phyloP scores from a whole-genome alignment of 306 rosid genomes.

The Fragaria iinumae region DNA sequence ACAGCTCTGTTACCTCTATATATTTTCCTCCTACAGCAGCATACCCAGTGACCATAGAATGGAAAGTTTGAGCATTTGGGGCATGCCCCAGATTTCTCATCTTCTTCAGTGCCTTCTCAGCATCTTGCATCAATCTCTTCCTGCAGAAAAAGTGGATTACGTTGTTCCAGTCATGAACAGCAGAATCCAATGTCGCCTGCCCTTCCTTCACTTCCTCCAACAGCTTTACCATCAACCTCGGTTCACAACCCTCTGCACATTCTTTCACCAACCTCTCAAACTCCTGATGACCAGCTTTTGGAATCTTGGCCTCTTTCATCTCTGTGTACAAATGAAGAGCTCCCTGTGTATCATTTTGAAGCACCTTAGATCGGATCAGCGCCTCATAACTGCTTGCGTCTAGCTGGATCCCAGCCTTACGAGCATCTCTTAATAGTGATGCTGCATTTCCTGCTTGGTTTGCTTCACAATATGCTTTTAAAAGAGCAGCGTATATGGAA shows the following conservation, averaged over 20 bases:
- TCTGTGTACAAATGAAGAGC: not conserved
- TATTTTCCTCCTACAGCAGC: conserved; percentile 12
- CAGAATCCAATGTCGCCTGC: not conserved
- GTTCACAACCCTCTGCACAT: conserved; percentile 8
- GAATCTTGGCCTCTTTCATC: conserved; percentile 9
- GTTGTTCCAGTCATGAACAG: conserved; percentile 1
- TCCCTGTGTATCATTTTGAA: conserved; percentile 5
- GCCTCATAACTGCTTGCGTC: conserved; percentile 8
- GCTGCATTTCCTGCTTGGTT: conserved; percentile 9
- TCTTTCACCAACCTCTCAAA: conserved; percentile 8
- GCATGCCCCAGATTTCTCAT: not conserved
- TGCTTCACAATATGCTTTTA: conserved; percentile 4
- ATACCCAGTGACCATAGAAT: conserved; percentile 13
- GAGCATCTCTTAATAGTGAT: conserved; percentile 5
- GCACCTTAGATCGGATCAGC: not conserved
- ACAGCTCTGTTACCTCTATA: conserved; percentile 10
- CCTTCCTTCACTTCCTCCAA: not conserved
- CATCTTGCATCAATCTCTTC: conserved; percentile 7
- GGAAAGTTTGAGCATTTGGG: conserved; percentile 7
- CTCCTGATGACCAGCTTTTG: conserved; percentile 7
- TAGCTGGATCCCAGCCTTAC: conserved; percentile 7
- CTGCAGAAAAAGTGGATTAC: conserved; percentile 10
- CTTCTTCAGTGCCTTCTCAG: conserved; percentile 1
- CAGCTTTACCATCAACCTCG: conserved; percentile 9
- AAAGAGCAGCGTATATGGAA: not conserved